Evolutionary conservation across 352 stramenopile species (phyloP).

Genomic region (Globisporangium irregulare): DNA sequence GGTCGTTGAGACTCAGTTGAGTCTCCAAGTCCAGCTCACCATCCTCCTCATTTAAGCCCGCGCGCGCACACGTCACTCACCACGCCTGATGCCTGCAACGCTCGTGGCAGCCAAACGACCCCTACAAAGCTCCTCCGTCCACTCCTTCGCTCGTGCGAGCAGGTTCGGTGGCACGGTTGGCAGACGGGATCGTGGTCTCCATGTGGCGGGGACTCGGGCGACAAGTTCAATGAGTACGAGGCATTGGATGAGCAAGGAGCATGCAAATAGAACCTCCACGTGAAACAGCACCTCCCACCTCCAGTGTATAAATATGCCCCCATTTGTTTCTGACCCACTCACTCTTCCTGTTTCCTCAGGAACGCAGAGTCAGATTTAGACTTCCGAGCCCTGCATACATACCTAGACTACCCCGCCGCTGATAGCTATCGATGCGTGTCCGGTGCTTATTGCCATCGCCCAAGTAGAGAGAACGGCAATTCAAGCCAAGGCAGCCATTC

Average conservation of each 20-base stretch:
- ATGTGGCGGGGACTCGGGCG: too few species aligned
- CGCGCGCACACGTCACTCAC: too few species aligned
- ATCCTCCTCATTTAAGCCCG: too few species aligned
- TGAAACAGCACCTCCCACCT: neutral
- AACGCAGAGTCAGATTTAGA: neutral
- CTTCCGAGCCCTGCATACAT: neutral
- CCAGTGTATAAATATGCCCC: neutral
- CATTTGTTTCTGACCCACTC: neutral
- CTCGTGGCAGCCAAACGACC: too few species aligned
- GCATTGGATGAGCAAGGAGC: neutral
- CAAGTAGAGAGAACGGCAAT: neutral
- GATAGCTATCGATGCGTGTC: neutral
- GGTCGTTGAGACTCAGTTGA: too few species aligned
- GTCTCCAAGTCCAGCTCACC: too few species aligned
- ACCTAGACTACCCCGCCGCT: neutral
- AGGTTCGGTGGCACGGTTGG: too few species aligned
- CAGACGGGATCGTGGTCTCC: too few species aligned
- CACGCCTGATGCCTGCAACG: too few species aligned
- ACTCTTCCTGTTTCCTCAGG: neutral
- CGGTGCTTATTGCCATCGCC: neutral
- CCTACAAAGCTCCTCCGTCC: too few species aligned
- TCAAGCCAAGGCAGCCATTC: neutral
- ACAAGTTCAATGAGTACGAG: neutral
- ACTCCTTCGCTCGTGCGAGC: too few species aligned
- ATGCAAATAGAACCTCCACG: neutral